A percentile compares a stretch with the other conserved stretches of the same genome.
Conservation (phyloP, 2,329 filamentous ascomycete species). For the Scedosporium minutisporum region DNA sequence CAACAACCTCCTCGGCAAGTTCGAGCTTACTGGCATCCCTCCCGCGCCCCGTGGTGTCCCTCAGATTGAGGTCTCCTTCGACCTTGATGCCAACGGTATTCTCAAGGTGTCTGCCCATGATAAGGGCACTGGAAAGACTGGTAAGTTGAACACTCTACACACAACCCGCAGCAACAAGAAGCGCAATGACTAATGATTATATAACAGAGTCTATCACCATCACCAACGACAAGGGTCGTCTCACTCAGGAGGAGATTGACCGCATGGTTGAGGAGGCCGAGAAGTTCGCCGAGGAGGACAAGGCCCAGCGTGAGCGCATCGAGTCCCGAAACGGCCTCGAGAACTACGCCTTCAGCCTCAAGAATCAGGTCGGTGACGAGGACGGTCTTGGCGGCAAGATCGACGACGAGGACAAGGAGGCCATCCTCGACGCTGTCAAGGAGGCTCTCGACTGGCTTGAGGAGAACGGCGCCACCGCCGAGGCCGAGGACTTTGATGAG, state of each 20-base stretch:
- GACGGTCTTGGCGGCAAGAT: constrained; percentile 98
- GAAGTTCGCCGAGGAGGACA: constrained; percentile 98
- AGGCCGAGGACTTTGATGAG: constrained; percentile 94
- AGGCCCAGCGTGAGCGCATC: constrained; percentile 93
- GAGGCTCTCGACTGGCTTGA: constrained; percentile 95
- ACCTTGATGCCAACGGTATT: constrained; percentile 97
- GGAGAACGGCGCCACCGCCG: constrained; percentile 79
- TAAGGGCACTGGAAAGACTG: constrained; percentile 92
- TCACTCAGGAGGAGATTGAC: constrained; percentile 94
- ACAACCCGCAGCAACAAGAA: neutral
- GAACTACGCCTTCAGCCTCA: constrained; percentile 98
- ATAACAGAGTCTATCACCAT: constrained; percentile 69
- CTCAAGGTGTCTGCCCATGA: constrained; percentile 92
- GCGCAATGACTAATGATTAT: neutral
- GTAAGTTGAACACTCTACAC: neutral
- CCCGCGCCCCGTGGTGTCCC: constrained; percentile 92
- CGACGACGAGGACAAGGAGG: constrained; percentile 96
- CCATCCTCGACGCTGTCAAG: constrained; percentile 91
- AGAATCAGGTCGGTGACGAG: constrained; percentile 98
- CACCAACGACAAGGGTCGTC: constrained; percentile 98
- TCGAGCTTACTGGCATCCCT: constrained; percentile 93
- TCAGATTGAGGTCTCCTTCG: constrained; percentile 96
- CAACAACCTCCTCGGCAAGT: constrained; percentile 96
- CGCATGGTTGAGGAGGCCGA: constrained; percentile 98
- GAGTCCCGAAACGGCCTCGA: constrained; percentile 93